Conservation (phyloP, 352 stramenopile species). For the Globisporangium irregulare region DNA sequence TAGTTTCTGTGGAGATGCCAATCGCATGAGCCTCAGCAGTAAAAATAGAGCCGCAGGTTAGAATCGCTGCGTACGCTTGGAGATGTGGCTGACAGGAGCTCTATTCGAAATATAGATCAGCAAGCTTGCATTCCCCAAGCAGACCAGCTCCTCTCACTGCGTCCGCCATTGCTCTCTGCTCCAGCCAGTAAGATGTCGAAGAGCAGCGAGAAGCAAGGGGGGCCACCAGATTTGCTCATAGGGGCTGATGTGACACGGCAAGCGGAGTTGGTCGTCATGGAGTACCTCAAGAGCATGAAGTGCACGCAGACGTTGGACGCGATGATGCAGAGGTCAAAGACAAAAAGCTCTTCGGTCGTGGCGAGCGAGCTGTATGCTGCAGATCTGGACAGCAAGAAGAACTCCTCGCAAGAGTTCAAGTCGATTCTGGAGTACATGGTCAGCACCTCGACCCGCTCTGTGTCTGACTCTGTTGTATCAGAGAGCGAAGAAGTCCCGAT, state of each 20-base stretch:
- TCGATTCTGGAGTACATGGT: slow-evolving; percentile 56
- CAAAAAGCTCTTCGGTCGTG: slow-evolving; percentile 19
- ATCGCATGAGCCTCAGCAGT: neutral
- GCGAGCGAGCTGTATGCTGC: slow-evolving; percentile 52
- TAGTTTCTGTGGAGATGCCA: neutral
- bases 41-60: slow-evolving; percentile 4
- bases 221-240: neutral
- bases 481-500: neutral
- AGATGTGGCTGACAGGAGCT: neutral
- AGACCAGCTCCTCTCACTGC: neutral
- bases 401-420: slow-evolving; percentile 12
- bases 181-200: slow-evolving; percentile 24
- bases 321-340: slow-evolving; percentile 37
- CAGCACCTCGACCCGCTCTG: neutral
- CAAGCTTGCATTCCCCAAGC: neutral
- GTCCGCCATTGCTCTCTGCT: too few relatives aligned
- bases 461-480: neutral
- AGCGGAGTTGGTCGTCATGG: slow-evolving; percentile 66
- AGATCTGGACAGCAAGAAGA: slow-evolving; percentile 56
- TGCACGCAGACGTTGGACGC: slow-evolving; percentile 53
- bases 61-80: neutral
- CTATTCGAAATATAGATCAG: neutral
- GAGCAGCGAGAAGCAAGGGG: slow-evolving; percentile 17
- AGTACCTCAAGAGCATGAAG: slow-evolving; percentile 62
- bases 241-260: slow-evolving; percentile 46